Percentiles rank a stretch among this genome's conserved stretches.
Conservation (phyloP, 179 eudicot genomes). For the Silene coronaria region DNA sequence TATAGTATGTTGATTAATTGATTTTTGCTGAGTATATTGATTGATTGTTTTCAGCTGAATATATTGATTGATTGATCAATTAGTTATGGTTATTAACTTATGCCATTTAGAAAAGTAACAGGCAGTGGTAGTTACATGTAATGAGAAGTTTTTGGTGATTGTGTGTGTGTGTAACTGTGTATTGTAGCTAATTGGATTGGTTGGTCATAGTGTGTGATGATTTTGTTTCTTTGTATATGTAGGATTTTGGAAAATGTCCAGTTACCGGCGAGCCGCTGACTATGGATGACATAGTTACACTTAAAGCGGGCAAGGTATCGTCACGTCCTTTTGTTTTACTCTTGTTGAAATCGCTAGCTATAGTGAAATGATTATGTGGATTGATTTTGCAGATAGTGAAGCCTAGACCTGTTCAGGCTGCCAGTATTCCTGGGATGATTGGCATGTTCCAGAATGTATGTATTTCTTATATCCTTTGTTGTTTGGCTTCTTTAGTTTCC, state of each 20-base stretch:
- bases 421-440: constrained; percentile 97
- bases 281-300: constrained; percentile 71
- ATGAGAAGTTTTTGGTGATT: background rate
- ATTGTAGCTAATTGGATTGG: background rate
- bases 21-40: background rate
- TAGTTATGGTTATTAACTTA: background rate
- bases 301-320: constrained; percentile 86
- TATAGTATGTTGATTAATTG: background rate
- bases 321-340: background rate
- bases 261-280: constrained; percentile 79
- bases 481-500: background rate
- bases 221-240: constrained; percentile 1
- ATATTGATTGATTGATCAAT: background rate
- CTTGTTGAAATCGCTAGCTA: background rate
- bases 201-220: background rate
- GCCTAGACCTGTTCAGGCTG: constrained; percentile 95
- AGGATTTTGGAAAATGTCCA: constrained; percentile 96
- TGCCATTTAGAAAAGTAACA: background rate
- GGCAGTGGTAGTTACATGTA: background rate
- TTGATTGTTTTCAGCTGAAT: background rate
- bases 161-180: background rate
- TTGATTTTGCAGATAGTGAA: constrained; percentile 77
- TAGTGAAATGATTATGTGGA: background rate
- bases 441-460: constrained; percentile 98
- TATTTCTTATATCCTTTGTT: constrained; percentile 6